Evolutionary conservation across 164 flowering plant species (phyloP).

Genomic region (Chimonanthus salicifolius): DNA sequence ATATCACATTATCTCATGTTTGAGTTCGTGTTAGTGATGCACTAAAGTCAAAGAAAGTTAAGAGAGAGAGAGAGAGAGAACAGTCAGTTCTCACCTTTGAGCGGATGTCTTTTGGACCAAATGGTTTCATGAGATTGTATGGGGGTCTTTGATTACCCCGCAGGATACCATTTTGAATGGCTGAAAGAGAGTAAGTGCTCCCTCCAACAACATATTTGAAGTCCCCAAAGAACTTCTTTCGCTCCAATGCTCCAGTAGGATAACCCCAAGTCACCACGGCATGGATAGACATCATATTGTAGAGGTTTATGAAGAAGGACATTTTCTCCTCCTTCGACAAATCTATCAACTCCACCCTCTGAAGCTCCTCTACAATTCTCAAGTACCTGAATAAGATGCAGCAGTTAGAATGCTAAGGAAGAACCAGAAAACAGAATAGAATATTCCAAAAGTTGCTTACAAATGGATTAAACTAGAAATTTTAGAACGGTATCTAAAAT

Average conservation of each 20-base stretch:
- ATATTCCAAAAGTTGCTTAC: neutral
- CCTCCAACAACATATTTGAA: constrained; percentile 88
- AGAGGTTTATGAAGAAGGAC: constrained; percentile 78
- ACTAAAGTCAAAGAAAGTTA: too few species aligned
- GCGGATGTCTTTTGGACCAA: constrained; percentile 54
- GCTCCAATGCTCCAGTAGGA: constrained; percentile 59
- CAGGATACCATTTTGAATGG: constrained; percentile 74
- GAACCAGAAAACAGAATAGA: neutral
- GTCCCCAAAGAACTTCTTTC: constrained; percentile 65
- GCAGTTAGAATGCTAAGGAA: neutral
- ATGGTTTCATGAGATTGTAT: constrained; percentile 68
- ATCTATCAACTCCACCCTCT: constrained; percentile 61
- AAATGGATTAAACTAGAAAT: too few species aligned
- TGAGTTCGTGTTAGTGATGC: too few species aligned
- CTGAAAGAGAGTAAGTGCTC: constrained; percentile 67
- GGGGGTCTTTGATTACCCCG: constrained; percentile 83
- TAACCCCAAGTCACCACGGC: constrained; percentile 60
- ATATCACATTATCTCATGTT: too few species aligned
- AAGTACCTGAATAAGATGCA: constrained; percentile 43
- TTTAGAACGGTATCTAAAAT: too few species aligned
- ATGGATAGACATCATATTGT: constrained; percentile 90
- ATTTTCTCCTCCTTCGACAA: constrained; percentile 77
- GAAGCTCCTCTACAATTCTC: constrained; percentile 80
- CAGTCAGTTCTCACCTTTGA: constrained; percentile 34
- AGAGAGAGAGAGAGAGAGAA: too few species aligned